Base-by-base conservation (phyloP, 805 yeast genomes). In the Saturnispora galanensis region DNA sequence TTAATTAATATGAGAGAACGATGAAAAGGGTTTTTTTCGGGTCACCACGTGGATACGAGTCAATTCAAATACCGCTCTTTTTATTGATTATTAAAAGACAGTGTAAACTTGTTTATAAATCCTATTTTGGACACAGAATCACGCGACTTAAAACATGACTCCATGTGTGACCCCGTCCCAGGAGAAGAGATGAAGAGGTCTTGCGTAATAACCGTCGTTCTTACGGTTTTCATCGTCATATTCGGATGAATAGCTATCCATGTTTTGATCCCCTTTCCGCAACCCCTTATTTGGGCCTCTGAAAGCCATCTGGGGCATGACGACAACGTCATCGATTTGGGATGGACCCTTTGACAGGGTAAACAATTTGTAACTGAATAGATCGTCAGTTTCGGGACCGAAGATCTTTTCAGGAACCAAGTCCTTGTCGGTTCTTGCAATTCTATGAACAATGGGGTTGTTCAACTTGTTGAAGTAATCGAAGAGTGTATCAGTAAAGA, bases 401-500 rank as follows among this genome's bases (percentile, higher is more conserved):
- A 57, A 54, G 30, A 59, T 54, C n/a, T 46, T 50, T 37, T 47
- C 49, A 10, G 52, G 52, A 15, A 50, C 39, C 31, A 50, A 49
- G 45, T 59, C 63, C 46, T 59, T 56, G 31, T 58, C 62, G 28
- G 57, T 55, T 40, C 59, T 57, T 12, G 63, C 63, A 39, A 59
- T 60, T 44, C 60, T 50, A 35, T 57, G 53, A 39, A 50, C 58
- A 29, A 59, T 44, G 5, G 63, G 61, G 41, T 56, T 52, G 7
- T 49, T 38, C 40, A 59, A 41, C 11, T 49, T 47, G 42, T 60
- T 60, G 43, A 61, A 44, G 48, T 60, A 62, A 45, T 59, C 64
- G 43, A 62, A 60, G 30, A 61, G 49, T 1, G 63, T 56, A 50
- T 62, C 66, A 5, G 66, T 59, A 46, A 61, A 58, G 35, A 62